A percentile compares a stretch with the other conserved stretches of the same genome.
These are phyloP conservation scores for Debaryomyces coudertii DNA, from an alignment of 1,139 yeast genomes.

Conservation along the genomic window DNA sequence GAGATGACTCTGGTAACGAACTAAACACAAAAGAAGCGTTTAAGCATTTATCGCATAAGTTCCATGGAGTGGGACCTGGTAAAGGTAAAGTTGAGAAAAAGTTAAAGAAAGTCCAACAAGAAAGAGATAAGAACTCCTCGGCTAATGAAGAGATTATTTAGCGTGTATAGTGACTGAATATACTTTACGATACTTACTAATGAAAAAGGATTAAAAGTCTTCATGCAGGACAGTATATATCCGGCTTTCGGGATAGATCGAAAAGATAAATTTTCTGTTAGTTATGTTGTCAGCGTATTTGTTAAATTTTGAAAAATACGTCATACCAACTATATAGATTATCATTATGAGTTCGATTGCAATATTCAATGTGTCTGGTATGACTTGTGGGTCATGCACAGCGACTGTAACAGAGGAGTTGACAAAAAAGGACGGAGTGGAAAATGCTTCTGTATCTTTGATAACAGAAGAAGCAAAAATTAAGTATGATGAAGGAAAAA, in stretches of 20 bases:
- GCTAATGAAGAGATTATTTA: constrained; percentile 1
- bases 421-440: constrained; percentile 26
- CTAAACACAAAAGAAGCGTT: constrained; percentile 78
- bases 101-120: constrained; percentile 8
- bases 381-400: constrained; percentile 46
- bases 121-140: constrained; percentile 2
- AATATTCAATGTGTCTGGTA: constrained; percentile 27
- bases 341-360: constrained; percentile 13
- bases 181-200: background rate
- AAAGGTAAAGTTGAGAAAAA: constrained; percentile 14
- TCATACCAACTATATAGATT: background rate
- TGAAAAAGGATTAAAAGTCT: background rate
- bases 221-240: background rate
- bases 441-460: constrained; percentile 33
- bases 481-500: constrained; percentile 18
- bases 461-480: constrained; percentile 42
- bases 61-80: constrained; percentile 62
- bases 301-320: background rate
- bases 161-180: background rate
- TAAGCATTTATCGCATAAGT: constrained; percentile 80
- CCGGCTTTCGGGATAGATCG: constrained; percentile 12
- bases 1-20: constrained; percentile 70
- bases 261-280: constrained; percentile 12
- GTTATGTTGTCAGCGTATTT: background rate
- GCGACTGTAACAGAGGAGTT: constrained; percentile 34